Percentiles rank a stretch among this genome's conserved stretches.
phyloP scores from a whole-genome alignment of 2,329 filamentous ascomycete genomes.

The Microcera coccophila region DNA sequence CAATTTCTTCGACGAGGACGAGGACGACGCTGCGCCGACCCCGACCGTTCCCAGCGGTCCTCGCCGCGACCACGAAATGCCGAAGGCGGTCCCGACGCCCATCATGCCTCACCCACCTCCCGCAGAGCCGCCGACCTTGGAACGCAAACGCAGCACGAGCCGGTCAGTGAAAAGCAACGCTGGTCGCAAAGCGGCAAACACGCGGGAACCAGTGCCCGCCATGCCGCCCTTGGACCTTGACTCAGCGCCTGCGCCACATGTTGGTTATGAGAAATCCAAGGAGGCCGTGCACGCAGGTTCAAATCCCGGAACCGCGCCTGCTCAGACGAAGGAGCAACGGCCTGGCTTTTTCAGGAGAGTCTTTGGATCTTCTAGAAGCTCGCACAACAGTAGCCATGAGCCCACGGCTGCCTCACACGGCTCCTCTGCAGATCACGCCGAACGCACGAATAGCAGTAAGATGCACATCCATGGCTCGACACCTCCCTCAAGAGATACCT shows the following conservation, averaged over 20 bases:
- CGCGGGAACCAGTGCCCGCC: constrained; percentile 27
- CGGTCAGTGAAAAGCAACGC: constrained; percentile 53
- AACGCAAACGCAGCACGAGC: constrained; percentile 53
- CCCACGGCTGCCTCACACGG: constrained; percentile 18
- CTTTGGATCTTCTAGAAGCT: constrained; percentile 67
- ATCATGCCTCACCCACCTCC: constrained; percentile 36
- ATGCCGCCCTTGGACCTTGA: constrained; percentile 41
- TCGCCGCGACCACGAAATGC: constrained; percentile 41
- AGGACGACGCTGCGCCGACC: constrained; percentile 79
- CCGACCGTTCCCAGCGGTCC: constrained; percentile 81
- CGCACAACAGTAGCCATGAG: constrained; percentile 17
- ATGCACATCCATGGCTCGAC: constrained; percentile 47
- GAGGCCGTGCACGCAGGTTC: constrained; percentile 47
- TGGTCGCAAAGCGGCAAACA: constrained; percentile 28
- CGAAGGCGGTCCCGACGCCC: constrained; percentile 35
- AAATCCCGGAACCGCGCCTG: constrained; percentile 47
- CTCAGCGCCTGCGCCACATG: constrained; percentile 54
- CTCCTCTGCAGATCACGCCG: constrained; percentile 34
- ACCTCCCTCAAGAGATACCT: constrained; percentile 48
- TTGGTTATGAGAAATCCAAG: constrained; percentile 58
- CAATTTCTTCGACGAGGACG: constrained; percentile 46
- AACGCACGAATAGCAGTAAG: constrained; percentile 29
- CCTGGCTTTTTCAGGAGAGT: constrained; percentile 91
- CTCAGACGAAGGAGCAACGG: constrained; percentile 60
- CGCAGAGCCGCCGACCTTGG: constrained; percentile 38